Evolutionary conservation across 2,329 filamentous ascomycete genomes (phyloP).

Genomic region (Alternaria postmessia): DNA sequence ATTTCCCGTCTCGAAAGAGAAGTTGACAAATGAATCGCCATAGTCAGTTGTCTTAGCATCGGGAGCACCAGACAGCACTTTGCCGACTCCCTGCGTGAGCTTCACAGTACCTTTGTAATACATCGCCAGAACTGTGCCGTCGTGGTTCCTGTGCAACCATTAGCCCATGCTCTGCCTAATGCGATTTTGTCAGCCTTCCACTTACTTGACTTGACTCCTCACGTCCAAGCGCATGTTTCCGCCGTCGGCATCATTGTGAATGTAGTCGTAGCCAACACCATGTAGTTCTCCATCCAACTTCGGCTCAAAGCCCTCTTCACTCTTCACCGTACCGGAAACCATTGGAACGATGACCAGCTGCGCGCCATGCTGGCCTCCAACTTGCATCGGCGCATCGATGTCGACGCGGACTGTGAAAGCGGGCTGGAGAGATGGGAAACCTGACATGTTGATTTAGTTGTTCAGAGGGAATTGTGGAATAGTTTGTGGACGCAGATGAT

Average conservation of each 20-base stretch:
- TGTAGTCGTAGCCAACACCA: conserved; percentile 45
- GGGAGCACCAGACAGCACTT: conserved; percentile 26
- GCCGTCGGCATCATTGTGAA: conserved; percentile 39
- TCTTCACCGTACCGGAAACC: conserved; percentile 42
- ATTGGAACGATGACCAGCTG: conserved; percentile 41
- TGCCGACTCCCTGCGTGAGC: conserved; percentile 34
- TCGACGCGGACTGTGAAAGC: conserved; percentile 42
- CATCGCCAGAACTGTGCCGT: conserved; percentile 40
- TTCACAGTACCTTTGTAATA: conserved; percentile 44
- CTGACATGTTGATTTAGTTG: conserved; percentile 26
- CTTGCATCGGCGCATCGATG: conserved; percentile 38
- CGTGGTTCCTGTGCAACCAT: conserved; percentile 19
- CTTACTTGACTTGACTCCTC: conserved; percentile 36
- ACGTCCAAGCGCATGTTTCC: conserved; percentile 43
- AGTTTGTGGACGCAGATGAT: neutral
- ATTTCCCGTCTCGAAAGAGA: conserved; percentile 42
- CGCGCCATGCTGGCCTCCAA: conserved; percentile 35
- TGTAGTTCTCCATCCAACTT: conserved; percentile 40
- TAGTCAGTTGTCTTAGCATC: conserved; percentile 41
- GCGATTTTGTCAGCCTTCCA: neutral
- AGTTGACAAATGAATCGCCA: conserved; percentile 42
- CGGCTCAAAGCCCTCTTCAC: conserved; percentile 40
- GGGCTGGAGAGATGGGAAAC: conserved; percentile 40
- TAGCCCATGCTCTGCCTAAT: neutral
- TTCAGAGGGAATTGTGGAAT: neutral